phyloP scores from a whole-genome alignment of 1,284 basidiomycete species.

The Schizopora paradoxa region DNA sequence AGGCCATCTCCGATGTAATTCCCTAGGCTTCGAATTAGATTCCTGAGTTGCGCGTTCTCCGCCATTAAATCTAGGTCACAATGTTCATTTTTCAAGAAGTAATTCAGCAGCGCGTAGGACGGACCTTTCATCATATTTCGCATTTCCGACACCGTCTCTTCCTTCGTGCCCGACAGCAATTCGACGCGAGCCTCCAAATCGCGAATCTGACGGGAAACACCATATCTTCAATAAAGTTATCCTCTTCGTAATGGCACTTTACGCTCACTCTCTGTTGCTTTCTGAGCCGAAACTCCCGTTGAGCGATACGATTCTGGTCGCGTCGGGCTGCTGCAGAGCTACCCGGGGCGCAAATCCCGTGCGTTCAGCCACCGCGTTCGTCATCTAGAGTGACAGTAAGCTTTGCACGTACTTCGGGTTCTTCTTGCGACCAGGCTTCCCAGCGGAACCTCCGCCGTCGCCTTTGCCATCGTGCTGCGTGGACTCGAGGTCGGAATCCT shows the following conservation, averaged over 20 bases:
- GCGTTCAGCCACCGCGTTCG: too few species aligned
- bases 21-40: conserved; percentile 68
- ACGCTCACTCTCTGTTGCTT: conserved; percentile 78
- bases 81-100: conserved; percentile 16
- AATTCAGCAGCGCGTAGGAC: conserved; percentile 17
- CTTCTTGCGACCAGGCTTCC: conserved; percentile 78
- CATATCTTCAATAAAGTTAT: conserved; percentile 3
- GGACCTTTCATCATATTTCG: conserved; percentile 73
- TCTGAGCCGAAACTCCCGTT: conserved; percentile 84
- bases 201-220: conserved; percentile 63
- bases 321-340: conserved; percentile 81
- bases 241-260: conserved; percentile 14
- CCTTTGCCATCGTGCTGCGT: conserved; percentile 29
- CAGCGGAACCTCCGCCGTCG: conserved; percentile 36
- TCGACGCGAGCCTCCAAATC: conserved; percentile 90
- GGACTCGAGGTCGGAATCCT: conserved; percentile 64
- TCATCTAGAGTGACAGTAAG: too few species aligned
- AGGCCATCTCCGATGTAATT: conserved; percentile 82
- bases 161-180: conserved; percentile 82
- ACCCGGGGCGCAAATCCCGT: too few species aligned
- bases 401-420: conserved; percentile 70
- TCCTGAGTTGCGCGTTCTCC: conserved; percentile 81
- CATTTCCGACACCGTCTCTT: conserved; percentile 80
- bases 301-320: conserved; percentile 90
- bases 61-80: conserved; percentile 67